Percentiles rank a stretch among this genome's conserved stretches.
phyloP scores from a whole-genome alignment of 768 basidiomycete species.

The Calocybe cyanea region DNA sequence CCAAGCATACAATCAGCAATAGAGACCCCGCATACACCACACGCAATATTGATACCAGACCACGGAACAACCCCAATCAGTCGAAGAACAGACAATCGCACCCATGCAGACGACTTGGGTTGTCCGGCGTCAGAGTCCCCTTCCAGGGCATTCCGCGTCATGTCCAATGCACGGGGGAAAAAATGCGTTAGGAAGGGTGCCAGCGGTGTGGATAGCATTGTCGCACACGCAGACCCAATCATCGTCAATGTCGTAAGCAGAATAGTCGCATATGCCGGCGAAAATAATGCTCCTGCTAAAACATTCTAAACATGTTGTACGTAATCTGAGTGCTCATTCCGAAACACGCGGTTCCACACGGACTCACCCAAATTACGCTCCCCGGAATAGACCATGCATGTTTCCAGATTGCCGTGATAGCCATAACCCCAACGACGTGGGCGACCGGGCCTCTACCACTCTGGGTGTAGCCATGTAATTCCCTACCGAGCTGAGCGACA shows the following conservation, averaged over 20 bases:
- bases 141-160: constrained; percentile 80
- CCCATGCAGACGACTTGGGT: constrained; percentile 60
- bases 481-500: constrained; percentile 68
- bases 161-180: constrained; percentile 80
- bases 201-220: constrained; percentile 76
- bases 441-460: constrained; percentile 58
- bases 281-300: constrained; percentile 81
- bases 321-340: constrained; percentile 1
- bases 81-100: constrained; percentile 81
- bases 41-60: constrained; percentile 97
- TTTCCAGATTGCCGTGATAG: constrained; percentile 87
- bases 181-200: constrained; percentile 77
- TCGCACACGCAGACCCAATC: constrained; percentile 78
- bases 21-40: constrained; percentile 84
- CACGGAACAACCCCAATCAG: constrained; percentile 93
- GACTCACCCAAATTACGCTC: constrained; percentile 82
- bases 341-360: constrained; percentile 11
- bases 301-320: constrained; percentile 60
- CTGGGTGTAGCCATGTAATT: constrained; percentile 76
- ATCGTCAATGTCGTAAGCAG: constrained; percentile 84
- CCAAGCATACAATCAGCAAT: constrained; percentile 74
- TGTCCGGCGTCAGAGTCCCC: constrained; percentile 48
- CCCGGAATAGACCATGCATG: constrained; percentile 98
- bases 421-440: constrained; percentile 82
- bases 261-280: constrained; percentile 76